These are phyloP conservation scores for Pichia kluyveri DNA, from an alignment of 805 yeast genomes.

Conservation along the genomic window DNA sequence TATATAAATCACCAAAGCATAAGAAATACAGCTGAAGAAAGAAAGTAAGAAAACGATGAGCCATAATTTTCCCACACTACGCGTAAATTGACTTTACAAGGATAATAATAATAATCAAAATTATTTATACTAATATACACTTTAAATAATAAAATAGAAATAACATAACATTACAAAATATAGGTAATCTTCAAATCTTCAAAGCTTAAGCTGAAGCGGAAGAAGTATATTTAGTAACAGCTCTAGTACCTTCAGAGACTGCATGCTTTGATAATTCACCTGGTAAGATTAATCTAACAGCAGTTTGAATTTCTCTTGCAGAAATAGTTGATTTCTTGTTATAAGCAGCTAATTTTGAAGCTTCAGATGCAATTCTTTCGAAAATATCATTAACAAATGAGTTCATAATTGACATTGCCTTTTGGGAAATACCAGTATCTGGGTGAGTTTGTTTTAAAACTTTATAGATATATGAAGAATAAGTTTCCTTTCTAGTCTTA, in stretches of 20 bases:
- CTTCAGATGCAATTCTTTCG: slow-evolving; percentile 97
- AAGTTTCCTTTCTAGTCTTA: slow-evolving; percentile 95
- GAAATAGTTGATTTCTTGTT: slow-evolving; percentile 97
- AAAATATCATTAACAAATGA: slow-evolving; percentile 96
- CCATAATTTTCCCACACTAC: not conserved
- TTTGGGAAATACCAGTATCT: slow-evolving; percentile 98
- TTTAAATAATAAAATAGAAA: slow-evolving; percentile 20
- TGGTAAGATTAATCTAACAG: slow-evolving; percentile 95
- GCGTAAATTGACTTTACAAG: too few relatives aligned
- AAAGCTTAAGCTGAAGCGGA: slow-evolving; percentile 30
- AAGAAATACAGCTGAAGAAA: too few relatives aligned
- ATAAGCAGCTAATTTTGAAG: slow-evolving; percentile 97
- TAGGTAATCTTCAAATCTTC: not conserved
- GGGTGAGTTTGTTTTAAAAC: slow-evolving; percentile 98
- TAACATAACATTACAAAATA: not conserved
- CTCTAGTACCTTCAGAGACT: slow-evolving; percentile 97
- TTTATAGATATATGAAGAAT: slow-evolving; percentile 96
- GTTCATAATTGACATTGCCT: slow-evolving; percentile 98
- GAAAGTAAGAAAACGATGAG: too few relatives aligned
- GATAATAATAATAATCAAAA: slow-evolving; percentile 6
- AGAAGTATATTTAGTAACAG: slow-evolving; percentile 93
- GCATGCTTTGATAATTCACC: slow-evolving; percentile 99
- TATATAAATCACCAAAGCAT: too few relatives aligned
- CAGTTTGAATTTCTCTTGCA: slow-evolving; percentile 97
- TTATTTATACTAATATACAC: slow-evolving; percentile 26